A percentile compares a stretch with the other conserved stretches of the same genome.
Conservation (phyloP, 441 rosid species). For the Sinapis alba region DNA sequence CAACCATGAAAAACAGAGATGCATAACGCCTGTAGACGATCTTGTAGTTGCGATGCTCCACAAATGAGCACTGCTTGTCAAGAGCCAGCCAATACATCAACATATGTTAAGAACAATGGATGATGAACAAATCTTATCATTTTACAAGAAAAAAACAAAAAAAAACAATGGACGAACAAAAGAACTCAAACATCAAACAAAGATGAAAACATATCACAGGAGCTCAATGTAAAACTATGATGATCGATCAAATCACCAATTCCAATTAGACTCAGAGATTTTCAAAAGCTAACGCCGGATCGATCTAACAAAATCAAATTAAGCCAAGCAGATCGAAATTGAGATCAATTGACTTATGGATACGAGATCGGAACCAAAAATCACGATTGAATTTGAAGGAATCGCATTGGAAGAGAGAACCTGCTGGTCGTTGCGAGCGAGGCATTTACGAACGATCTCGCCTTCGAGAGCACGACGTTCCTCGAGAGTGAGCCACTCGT, state of each 20-base stretch:
- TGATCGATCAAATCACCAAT: neutral
- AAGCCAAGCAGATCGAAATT: neutral
- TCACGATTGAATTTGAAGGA: neutral
- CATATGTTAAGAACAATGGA: neutral
- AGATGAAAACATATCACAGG: slow-evolving; percentile 8
- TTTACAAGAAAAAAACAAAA: no score
- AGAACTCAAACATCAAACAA: neutral
- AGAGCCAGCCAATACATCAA: neutral
- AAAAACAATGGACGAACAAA: neutral
- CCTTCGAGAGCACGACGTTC: slow-evolving; percentile 98
- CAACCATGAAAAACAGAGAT: slow-evolving; percentile 95
- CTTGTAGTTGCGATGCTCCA: slow-evolving; percentile 98
- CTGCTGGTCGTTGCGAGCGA: slow-evolving; percentile 96
- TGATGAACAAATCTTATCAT: no score
- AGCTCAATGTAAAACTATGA: neutral
- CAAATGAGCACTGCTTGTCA: slow-evolving; percentile 81
- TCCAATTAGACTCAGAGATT: neutral
- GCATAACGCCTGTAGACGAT: slow-evolving; percentile 92
- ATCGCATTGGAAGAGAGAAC: slow-evolving; percentile 35
- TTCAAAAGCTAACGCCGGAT: neutral
- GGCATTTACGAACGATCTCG: slow-evolving; percentile 99
- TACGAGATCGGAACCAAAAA: slow-evolving; percentile 12
- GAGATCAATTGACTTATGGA: neutral
- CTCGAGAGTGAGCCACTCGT: slow-evolving; percentile 98
- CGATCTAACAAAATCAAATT: neutral